Evolutionary conservation across 2,329 filamentous ascomycete species (phyloP).

Genomic region (Macroventuria anomochaeta): DNA sequence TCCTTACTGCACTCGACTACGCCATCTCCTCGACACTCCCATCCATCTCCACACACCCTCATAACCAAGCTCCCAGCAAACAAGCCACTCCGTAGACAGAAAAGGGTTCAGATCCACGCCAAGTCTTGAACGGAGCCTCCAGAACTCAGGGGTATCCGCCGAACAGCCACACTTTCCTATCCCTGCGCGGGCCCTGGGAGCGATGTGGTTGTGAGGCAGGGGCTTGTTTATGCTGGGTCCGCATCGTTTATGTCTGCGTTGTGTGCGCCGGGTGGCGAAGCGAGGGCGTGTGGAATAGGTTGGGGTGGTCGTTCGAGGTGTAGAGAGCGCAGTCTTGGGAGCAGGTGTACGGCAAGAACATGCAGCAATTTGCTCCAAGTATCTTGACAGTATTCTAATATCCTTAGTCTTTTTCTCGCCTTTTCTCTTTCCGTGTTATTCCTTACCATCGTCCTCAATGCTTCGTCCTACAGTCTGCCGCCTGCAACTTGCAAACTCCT

Average conservation of each 20-base stretch:
- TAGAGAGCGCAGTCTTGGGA: neutral
- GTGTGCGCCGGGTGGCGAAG: constrained; percentile 15
- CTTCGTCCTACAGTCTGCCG: no score
- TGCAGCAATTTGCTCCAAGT: no score
- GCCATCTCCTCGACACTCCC: neutral
- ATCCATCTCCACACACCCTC: neutral
- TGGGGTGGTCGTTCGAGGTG: neutral
- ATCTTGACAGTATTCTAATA: no score
- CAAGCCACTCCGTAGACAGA: constrained; percentile 5
- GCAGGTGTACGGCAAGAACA: no score
- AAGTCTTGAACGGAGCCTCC: constrained; percentile 7
- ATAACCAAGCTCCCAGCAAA: constrained; percentile 19
- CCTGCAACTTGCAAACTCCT: no score
- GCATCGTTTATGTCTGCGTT: constrained; percentile 25
- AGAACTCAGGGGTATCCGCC: constrained; percentile 14
- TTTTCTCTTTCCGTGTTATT: no score
- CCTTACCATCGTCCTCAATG: no score
- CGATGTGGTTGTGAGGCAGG: constrained; percentile 13
- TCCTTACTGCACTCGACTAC: neutral
- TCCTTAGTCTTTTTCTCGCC: no score
- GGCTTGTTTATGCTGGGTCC: constrained; percentile 16
- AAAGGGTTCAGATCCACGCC: constrained; percentile 28
- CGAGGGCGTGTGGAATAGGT: constrained; percentile 1
- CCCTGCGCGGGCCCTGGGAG: constrained; percentile 21
- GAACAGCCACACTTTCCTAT: constrained; percentile 14